Evolutionary conservation across 257 asterid species (phyloP).

Genomic region (Avicennia marina): DNA sequence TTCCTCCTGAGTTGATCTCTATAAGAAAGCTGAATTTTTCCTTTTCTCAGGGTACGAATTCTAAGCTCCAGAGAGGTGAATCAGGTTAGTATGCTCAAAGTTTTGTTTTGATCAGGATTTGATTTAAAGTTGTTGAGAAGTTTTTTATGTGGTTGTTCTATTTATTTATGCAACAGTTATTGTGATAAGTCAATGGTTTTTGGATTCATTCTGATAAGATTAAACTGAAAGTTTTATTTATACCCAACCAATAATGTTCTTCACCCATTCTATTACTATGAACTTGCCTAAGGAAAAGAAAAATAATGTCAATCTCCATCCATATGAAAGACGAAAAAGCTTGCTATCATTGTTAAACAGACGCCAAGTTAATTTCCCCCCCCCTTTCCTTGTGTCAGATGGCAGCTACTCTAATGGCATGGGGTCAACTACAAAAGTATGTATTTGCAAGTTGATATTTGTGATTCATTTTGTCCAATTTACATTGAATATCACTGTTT

Average conservation of each 20-base stretch:
- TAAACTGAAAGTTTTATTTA: no score
- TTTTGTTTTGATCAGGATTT: slow-evolving; percentile 6
- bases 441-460: slow-evolving; percentile 15
- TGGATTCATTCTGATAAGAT: no score
- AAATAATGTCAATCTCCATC: no score
- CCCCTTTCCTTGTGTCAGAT: slow-evolving; percentile 30
- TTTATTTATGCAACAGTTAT: no score
- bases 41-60: slow-evolving; percentile 45
- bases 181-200: no score
- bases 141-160: no score
- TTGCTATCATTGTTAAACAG: no score
- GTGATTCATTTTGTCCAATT: not conserved
- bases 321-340: no score
- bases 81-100: slow-evolving; percentile 42
- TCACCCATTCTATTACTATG: no score
- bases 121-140: no score
- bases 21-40: slow-evolving; percentile 1
- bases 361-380: slow-evolving; percentile 8
- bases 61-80: slow-evolving; percentile 31
- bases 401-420: slow-evolving; percentile 22
- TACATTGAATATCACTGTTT: not conserved
- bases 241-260: no score
- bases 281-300: no score
- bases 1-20: slow-evolving; percentile 15
- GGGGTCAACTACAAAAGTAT: slow-evolving; percentile 32